These are phyloP conservation scores for Cudoniella acicularis DNA, from an alignment of 495 filamentous ascomycete genomes.

Conservation along the genomic window DNA sequence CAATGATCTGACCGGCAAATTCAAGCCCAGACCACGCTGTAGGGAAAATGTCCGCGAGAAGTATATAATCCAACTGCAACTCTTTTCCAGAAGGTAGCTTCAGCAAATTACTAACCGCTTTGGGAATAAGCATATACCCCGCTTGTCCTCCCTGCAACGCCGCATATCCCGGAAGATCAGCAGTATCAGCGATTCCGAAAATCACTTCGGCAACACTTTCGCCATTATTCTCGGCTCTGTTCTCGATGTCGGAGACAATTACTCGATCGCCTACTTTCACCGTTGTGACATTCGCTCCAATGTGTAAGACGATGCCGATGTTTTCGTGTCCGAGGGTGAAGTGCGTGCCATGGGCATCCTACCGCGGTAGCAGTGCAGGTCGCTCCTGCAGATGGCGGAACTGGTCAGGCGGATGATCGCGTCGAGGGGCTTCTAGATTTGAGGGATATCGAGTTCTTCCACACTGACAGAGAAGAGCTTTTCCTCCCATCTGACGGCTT, in stretches of 20 bases:
- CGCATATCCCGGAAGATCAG: no score
- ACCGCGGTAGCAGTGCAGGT: slow-evolving; percentile 29
- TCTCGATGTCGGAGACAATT: slow-evolving; percentile 19
- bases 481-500: slow-evolving; percentile 11
- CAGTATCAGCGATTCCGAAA: not conserved
- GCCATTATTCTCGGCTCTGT: not conserved
- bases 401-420: slow-evolving; percentile 36
- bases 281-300: slow-evolving; percentile 29
- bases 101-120: slow-evolving; percentile 35
- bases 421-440: slow-evolving; percentile 25
- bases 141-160: slow-evolving; percentile 33
- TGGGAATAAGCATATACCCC: slow-evolving; percentile 38
- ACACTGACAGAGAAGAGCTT: slow-evolving; percentile 6
- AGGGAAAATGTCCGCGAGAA: slow-evolving; percentile 33
- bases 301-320: slow-evolving; percentile 34
- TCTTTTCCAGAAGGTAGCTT: no score
- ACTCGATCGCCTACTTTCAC: slow-evolving; percentile 35
- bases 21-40: slow-evolving; percentile 37
- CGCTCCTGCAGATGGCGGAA: slow-evolving; percentile 33
- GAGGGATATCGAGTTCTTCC: slow-evolving; percentile 18
- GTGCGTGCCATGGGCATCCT: slow-evolving; percentile 15
- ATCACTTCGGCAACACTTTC: not conserved
- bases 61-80: slow-evolving; percentile 40
- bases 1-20: slow-evolving; percentile 30
- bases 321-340: slow-evolving; percentile 38